Evolutionary conservation across 1,284 basidiomycete species (phyloP), one percentile per base, ranked within the genome.

Genomic region (Papiliotrema nemorosa): DNA sequence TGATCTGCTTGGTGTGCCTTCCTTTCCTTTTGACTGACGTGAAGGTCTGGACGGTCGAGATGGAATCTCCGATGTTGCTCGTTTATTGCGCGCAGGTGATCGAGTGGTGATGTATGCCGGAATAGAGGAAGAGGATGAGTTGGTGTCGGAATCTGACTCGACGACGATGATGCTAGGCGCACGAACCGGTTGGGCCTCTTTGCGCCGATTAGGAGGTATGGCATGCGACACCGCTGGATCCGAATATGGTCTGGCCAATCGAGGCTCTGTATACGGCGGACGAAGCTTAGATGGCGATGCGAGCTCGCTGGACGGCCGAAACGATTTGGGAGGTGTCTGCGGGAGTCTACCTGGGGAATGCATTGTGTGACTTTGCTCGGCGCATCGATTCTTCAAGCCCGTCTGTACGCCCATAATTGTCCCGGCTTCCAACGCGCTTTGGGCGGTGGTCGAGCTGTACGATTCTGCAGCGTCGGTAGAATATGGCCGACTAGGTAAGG

Each of bases 51-150:
- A 7, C 29, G 20, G 12, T 20, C 20, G 24, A 18, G 53, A 45
- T 16, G 58, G 55, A 42, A 54, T 54, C 44, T 60, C 58, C 0
- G 62, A 61, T 3, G 40, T 48, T 10, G 57, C 55, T 35, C 62
- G 51, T 43, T 46, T 49, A 2, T 52, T 52, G 7, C 58, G 54
- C 1, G 56, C 54, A 5, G 53, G 45, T 20, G 63, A 62, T 2
- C 58, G 53, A 13, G 52, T 49, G 3, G 63, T 63, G 29, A 62
- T 49, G 5, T 45, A 51, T 14, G 16, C 22, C 3, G 42, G 39
- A n/a, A 34, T 22, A 20, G 35, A 26, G 5, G 45, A 43, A 16
- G 45, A 20, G 13, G 44, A 34, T 13, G 47, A n/a, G 38, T 47
- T 50, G 18, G 44, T 50, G n/a, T 54, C 47, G 10, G 57, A 57